phyloP scores from a whole-genome alignment of 345 rosid species.

The Populus euphratica region DNA sequence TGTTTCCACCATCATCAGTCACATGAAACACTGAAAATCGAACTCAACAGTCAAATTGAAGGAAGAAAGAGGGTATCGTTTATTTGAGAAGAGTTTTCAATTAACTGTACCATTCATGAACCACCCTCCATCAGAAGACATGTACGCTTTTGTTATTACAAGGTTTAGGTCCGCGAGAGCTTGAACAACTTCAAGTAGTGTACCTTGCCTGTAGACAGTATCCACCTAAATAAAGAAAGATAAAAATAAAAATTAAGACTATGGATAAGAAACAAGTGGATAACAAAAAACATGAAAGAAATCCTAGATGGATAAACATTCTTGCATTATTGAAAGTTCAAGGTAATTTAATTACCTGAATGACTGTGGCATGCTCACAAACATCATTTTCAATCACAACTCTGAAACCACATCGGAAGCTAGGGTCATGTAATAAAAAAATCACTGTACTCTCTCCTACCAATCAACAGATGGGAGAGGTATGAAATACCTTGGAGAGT shows the following conservation, averaged over 20 bases:
- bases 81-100: not conserved
- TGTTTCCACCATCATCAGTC: slow-evolving; percentile 56
- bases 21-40: slow-evolving; percentile 69
- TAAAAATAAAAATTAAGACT: not conserved
- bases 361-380: slow-evolving; percentile 68
- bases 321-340: not conserved
- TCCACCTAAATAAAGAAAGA: slow-evolving; percentile 52
- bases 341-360: slow-evolving; percentile 40
- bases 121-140: slow-evolving; percentile 92
- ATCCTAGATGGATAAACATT: not conserved
- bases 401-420: slow-evolving; percentile 32
- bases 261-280: not conserved
- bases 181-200: slow-evolving; percentile 83
- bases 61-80: not conserved
- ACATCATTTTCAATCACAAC: slow-evolving; percentile 74
- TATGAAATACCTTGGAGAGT: slow-evolving; percentile 63
- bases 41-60: slow-evolving; percentile 1
- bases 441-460: not conserved
- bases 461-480: not conserved
- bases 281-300: not conserved
- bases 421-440: not conserved
- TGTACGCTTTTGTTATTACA: slow-evolving; percentile 75
- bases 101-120: slow-evolving; percentile 73
- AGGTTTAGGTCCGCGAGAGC: slow-evolving; percentile 85
- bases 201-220: slow-evolving; percentile 77